Percentiles rank a stretch among this genome's conserved stretches.
Evolutionary conservation across 2,329 filamentous ascomycete genomes (phyloP).

Genomic region (Bertia moriformis): DNA sequence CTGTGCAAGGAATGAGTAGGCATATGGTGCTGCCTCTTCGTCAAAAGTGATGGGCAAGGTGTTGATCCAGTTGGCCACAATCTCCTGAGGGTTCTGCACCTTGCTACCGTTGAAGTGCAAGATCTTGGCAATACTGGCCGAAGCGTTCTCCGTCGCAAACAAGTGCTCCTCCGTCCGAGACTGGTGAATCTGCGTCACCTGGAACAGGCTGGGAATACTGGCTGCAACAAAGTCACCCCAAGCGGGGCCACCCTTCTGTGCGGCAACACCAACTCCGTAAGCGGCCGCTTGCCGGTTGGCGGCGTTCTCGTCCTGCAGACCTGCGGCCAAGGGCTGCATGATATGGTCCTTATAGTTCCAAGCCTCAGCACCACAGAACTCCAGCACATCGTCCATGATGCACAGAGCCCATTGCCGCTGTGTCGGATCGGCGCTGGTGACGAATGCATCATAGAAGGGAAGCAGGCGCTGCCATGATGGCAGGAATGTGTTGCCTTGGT

Average conservation of each 20-base stretch:
- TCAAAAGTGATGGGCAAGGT: constrained; percentile 88
- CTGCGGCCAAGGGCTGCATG: constrained; percentile 70
- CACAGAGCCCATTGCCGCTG: constrained; percentile 98
- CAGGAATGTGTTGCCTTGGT: constrained; percentile 74
- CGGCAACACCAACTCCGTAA: constrained; percentile 89
- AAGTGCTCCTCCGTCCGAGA: constrained; percentile 83
- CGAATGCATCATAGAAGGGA: constrained; percentile 72
- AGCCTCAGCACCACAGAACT: constrained; percentile 84
- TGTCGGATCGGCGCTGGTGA: constrained; percentile 67
- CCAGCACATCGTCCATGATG: constrained; percentile 94
- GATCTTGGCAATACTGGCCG: constrained; percentile 91
- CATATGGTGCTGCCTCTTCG: constrained; percentile 91
- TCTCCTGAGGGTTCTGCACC: constrained; percentile 60
- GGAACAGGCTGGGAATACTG: constrained; percentile 69
- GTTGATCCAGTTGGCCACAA: constrained; percentile 75
- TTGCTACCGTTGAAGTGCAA: constrained; percentile 74
- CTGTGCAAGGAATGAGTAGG: constrained; percentile 80
- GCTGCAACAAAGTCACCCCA: constrained; percentile 81
- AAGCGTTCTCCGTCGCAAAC: constrained; percentile 94
- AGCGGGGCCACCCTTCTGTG: constrained; percentile 72
- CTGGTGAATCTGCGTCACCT: constrained; percentile 66
- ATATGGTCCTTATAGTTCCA: constrained; percentile 79
- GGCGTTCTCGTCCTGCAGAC: constrained; percentile 71
- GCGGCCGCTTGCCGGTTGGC: constrained; percentile 91
- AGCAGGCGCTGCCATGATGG: constrained; percentile 77